These are phyloP conservation scores for Cardamine chenopodiifolia DNA, from an alignment of 345 rosid species.

Conservation along the genomic window DNA sequence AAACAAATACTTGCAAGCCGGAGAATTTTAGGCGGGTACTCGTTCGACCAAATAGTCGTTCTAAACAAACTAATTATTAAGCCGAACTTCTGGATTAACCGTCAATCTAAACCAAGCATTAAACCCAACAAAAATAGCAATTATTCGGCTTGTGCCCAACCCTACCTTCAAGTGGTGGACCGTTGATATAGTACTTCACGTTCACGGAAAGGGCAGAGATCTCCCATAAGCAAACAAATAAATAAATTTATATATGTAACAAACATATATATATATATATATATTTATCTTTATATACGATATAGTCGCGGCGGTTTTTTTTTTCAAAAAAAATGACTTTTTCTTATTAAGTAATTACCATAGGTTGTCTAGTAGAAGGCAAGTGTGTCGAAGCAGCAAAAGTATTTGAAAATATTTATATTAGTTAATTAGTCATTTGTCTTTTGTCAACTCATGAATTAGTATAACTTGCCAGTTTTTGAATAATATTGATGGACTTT, in stretches of 20 bases:
- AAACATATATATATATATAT: background rate
- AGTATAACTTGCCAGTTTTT: background rate
- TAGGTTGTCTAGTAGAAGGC: conserved; percentile 11
- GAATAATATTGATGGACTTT: background rate
- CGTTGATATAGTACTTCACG: conserved; percentile 39
- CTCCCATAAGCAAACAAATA: conserved; percentile 24
- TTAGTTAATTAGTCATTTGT: background rate
- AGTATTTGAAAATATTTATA: background rate
- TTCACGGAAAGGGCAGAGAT: conserved; percentile 46
- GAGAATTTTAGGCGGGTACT: too few relatives aligned
- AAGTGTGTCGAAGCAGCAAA: conserved; percentile 11
- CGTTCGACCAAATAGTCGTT: too few relatives aligned
- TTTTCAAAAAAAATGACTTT: conserved; percentile 7
- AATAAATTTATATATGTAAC: background rate
- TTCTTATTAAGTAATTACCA: conserved; percentile 16
- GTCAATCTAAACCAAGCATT: too few relatives aligned
- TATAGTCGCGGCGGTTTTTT: conserved; percentile 36
- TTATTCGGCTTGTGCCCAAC: too few relatives aligned
- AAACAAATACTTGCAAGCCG: too few relatives aligned
- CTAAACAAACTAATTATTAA: too few relatives aligned
- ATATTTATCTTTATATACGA: background rate
- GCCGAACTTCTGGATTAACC: too few relatives aligned
- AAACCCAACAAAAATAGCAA: too few relatives aligned
- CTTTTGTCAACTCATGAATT: conserved; percentile 34
- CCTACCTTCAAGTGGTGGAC: conserved; percentile 40